Conservation (phyloP, 2,329 filamentous ascomycete species). For the Hymenoscyphus salicellus region DNA sequence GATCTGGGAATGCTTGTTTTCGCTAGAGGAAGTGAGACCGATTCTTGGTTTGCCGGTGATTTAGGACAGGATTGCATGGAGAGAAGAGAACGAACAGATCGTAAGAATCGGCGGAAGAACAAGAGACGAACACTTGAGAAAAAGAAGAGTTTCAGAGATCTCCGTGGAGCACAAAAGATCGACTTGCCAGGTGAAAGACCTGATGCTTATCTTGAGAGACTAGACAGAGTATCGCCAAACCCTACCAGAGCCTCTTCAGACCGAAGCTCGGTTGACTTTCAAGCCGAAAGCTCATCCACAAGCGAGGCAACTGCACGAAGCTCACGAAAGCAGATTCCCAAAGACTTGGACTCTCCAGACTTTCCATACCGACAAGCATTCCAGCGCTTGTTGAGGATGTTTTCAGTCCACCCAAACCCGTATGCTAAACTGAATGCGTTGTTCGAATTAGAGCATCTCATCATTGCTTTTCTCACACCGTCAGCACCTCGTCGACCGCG, state of each 20-base stretch:
- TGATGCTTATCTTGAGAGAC: constrained; percentile 24
- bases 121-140: constrained; percentile 56
- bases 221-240: constrained; percentile 28
- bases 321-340: constrained; percentile 26
- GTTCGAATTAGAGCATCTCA: constrained; percentile 77
- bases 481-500: constrained; percentile 39
- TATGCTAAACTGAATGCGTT: constrained; percentile 80
- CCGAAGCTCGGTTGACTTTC: constrained; percentile 27
- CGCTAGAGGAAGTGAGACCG: constrained; percentile 82
- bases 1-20: constrained; percentile 86
- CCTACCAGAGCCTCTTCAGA: constrained; percentile 25
- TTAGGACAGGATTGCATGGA: constrained; percentile 65
- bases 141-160: constrained; percentile 66
- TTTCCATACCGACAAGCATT: constrained; percentile 84
- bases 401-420: constrained; percentile 86
- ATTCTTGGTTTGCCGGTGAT: constrained; percentile 72
- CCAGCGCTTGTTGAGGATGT: constrained; percentile 74
- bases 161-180: constrained; percentile 51
- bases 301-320: constrained; percentile 23
- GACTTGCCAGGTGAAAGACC: constrained; percentile 26
- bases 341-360: constrained; percentile 42
- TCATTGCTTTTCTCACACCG: constrained; percentile 68
- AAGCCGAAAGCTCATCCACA: constrained; percentile 31
- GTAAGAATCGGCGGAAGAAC: constrained; percentile 41
- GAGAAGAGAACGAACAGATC: constrained; percentile 48